A percentile compares a stretch with the other conserved stretches of the same genome.
These are phyloP conservation scores for Euphorbia pulcherrima DNA, from an alignment of 345 rosid genomes.

Conservation along the genomic window DNA sequence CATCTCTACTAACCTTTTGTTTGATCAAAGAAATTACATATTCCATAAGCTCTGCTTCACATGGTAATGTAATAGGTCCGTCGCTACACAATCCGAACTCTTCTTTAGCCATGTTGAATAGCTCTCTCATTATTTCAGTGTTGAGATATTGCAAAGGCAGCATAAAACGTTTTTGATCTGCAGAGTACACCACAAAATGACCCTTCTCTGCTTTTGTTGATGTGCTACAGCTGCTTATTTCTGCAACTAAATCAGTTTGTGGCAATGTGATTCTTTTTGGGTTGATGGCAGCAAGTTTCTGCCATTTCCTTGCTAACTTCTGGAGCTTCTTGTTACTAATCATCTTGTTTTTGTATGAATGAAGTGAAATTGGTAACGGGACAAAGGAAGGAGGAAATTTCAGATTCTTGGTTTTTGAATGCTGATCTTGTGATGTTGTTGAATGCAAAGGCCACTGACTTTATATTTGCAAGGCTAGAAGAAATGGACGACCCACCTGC, in stretches of 20 bases:
- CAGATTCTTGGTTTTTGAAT: background rate
- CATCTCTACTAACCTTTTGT: background rate
- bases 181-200: slow-evolving; percentile 9
- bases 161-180: slow-evolving; percentile 1
- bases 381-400: background rate
- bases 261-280: background rate
- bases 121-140: background rate
- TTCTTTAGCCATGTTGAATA: slow-evolving; percentile 6
- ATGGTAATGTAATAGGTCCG: slow-evolving; percentile 14
- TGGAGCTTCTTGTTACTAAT: background rate
- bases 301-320: slow-evolving; percentile 6
- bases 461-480: background rate
- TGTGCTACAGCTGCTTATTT: background rate
- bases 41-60: slow-evolving; percentile 1
- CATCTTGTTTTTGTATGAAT: background rate
- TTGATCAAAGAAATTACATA: background rate
- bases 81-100: slow-evolving; percentile 3
- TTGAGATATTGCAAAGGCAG: slow-evolving; percentile 4
- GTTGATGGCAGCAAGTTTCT: background rate
- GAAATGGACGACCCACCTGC: background rate
- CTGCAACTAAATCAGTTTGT: no score
- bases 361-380: background rate
- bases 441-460: no score
- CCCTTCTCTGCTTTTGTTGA: slow-evolving; percentile 10
- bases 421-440: background rate